Evolutionary conservation across 768 basidiomycete genomes (phyloP).

Genomic region (Pleurotus tuoliensis): DNA sequence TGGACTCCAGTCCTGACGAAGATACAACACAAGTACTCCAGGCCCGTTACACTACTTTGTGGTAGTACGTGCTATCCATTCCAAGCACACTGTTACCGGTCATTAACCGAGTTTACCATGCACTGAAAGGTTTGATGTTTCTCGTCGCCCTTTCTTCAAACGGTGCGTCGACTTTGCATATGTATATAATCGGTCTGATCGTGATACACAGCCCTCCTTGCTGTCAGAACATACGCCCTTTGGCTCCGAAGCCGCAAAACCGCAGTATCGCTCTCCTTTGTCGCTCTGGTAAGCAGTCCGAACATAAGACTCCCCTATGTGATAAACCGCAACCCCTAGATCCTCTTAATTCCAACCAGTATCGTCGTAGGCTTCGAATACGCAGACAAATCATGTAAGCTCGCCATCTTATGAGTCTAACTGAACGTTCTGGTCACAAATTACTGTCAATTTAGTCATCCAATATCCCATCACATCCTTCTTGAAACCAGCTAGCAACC

Average conservation of each 20-base stretch:
- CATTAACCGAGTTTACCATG: neutral
- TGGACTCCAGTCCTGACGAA: too few species aligned
- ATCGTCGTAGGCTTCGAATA: neutral
- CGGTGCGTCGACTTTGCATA: neutral
- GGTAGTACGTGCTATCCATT: neutral
- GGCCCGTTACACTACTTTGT: neutral
- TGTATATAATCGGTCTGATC: neutral
- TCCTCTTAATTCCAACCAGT: neutral
- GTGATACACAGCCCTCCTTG: neutral
- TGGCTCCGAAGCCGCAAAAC: constrained; percentile 1
- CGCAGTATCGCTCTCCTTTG: neutral
- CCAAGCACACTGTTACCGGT: neutral
- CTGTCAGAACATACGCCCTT: neutral
- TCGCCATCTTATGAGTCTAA: neutral
- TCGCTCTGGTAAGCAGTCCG: neutral
- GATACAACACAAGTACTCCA: too few species aligned
- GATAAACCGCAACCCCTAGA: neutral
- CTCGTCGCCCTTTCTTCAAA: neutral
- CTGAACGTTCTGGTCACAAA: neutral
- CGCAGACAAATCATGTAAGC: neutral
- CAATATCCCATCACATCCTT: neutral
- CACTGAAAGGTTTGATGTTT: neutral
- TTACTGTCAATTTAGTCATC: neutral
- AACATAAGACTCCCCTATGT: neutral
- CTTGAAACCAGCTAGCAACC: neutral